A percentile compares a stretch with the other conserved stretches of the same genome.
phyloP scores from a whole-genome alignment of 805 yeast genomes.

The Hanseniaspora valbyensis region DNA sequence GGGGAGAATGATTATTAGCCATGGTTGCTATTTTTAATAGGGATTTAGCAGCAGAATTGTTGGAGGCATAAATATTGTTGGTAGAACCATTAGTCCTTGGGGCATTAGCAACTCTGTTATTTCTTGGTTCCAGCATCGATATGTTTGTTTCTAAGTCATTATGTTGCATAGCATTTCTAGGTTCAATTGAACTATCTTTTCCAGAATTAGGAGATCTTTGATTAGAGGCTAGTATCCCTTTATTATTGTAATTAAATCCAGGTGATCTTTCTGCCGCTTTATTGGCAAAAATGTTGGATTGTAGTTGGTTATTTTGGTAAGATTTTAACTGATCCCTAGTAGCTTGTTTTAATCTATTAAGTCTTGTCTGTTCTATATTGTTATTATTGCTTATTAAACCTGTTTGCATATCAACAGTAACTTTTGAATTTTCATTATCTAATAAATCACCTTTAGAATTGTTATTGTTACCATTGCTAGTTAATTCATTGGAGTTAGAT shows the following conservation, averaged over 20 bases:
- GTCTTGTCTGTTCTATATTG: not conserved
- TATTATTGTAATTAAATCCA: not conserved
- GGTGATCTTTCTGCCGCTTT: not conserved
- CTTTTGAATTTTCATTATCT: not conserved
- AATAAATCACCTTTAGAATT: not conserved
- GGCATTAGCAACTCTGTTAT: too few relatives aligned
- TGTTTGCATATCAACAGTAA: not conserved
- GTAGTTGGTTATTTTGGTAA: not conserved
- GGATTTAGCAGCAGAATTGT: not conserved
- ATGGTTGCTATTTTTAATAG: conserved; percentile 9
- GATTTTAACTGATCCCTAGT: not conserved
- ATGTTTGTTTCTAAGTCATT: not conserved
- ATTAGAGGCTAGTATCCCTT: too few relatives aligned
- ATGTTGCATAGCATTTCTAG: too few relatives aligned
- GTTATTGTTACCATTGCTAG: not conserved
- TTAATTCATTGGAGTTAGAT: not conserved
- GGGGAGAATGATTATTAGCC: conserved; percentile 14
- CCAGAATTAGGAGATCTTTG: too few relatives aligned
- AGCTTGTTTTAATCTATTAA: not conserved
- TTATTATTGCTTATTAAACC: not conserved
- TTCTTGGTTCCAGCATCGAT: not conserved
- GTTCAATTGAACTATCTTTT: too few relatives aligned
- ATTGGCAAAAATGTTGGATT: not conserved
- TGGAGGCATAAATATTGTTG: not conserved
- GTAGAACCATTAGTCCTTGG: too few relatives aligned